Base-by-base conservation (phyloP, 2,329 filamentous ascomycete species). In the Exophiala calicioides region DNA sequence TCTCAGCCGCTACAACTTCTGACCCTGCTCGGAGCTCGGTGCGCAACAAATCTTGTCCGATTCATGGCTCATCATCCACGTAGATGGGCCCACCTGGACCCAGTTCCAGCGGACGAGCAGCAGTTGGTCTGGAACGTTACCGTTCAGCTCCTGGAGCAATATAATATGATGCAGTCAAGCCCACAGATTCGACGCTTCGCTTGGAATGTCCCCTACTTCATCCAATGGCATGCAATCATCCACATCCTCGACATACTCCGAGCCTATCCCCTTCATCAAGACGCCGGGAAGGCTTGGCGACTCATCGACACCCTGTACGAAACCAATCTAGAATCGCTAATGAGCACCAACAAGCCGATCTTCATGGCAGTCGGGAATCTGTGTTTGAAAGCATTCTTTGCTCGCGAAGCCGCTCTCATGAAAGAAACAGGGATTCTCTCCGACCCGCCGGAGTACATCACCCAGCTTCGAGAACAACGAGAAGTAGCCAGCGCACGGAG, bases 11-110 rank as follows among this genome's bases (percentile, higher is more conserved):
- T 68, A 54, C 68, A 71, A 47, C 65, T 69, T 33, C 56, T 76
- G 38, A 65, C 67, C 10, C 29, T 53, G 18, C 62, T 70, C 12
- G 65, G 77, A 53, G 69, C 64, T 2, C 67, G 71, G 40, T 64
- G 68, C 4, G 67, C 71, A 4, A 62, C 73, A 19, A 65, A 62
- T 41, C 66, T 67, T 32, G 68, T 73, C 36, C 65, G 74, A 3
- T 63, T 63, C 44, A 35, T 57, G 13, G 37, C 51, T 10, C 60
- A 61, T 48, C 58, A 65, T 54, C 58, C 62, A 42, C 63, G 63
- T 19, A 58, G 62, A 56, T 69, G 65, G 65, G 46, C 60, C 12
- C 52, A 53, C 15, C 56, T 56, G 9, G 60, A n/a, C 46, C 63
- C 36, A 16, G 54, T 56, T 6, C 59, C 65, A 29, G 39, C 23